A percentile compares a stretch with the other conserved stretches of the same genome.
phyloP scores from a whole-genome alignment of 2,329 filamentous ascomycete species.

The Cladorrhinum sp. region DNA sequence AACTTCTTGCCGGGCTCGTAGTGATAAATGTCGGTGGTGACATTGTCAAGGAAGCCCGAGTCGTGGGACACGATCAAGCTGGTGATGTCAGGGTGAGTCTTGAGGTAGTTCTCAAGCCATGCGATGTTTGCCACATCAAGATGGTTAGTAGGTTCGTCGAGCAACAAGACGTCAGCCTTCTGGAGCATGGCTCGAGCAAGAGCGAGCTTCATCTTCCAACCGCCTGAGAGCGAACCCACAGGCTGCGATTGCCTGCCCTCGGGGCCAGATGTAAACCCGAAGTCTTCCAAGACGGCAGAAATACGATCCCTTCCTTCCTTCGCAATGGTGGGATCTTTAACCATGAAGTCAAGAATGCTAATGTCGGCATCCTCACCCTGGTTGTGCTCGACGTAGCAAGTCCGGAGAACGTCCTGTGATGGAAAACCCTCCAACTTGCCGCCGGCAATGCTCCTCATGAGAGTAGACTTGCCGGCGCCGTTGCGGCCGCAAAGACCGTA shows the following conservation, averaged over 20 bases:
- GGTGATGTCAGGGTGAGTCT: slow-evolving; percentile 93
- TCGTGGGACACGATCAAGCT: slow-evolving; percentile 98
- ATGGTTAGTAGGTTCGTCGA: slow-evolving; percentile 99
- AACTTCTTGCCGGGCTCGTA: slow-evolving; percentile 97
- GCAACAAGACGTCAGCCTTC: slow-evolving; percentile 89
- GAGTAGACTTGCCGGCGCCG: slow-evolving; percentile 96
- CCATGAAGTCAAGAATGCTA: slow-evolving; percentile 89
- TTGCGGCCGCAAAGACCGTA: slow-evolving; percentile 97
- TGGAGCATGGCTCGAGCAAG: slow-evolving; percentile 94
- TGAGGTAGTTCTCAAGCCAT: slow-evolving; percentile 94
- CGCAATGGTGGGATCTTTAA: slow-evolving; percentile 83
- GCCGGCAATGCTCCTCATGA: slow-evolving; percentile 94
- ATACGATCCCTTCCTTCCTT: slow-evolving; percentile 78
- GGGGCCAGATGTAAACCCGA: slow-evolving; percentile 88
- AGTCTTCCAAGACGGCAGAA: slow-evolving; percentile 77
- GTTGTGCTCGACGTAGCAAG: slow-evolving; percentile 98
- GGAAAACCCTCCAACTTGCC: slow-evolving; percentile 98
- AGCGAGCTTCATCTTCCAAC: slow-evolving; percentile 99
- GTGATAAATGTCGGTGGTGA: slow-evolving; percentile 98
- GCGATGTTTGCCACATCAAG: slow-evolving; percentile 94
- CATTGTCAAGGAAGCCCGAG: slow-evolving; percentile 92
- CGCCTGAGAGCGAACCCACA: slow-evolving; percentile 92
- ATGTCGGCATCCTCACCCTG: slow-evolving; percentile 97
- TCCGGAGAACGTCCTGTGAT: slow-evolving; percentile 83
- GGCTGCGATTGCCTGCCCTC: slow-evolving; percentile 85